Evolutionary conservation across 2,329 filamentous ascomycete species (phyloP), one percentile per base, ranked within the genome.

Genomic region (Mollisiaceae sp.): DNA sequence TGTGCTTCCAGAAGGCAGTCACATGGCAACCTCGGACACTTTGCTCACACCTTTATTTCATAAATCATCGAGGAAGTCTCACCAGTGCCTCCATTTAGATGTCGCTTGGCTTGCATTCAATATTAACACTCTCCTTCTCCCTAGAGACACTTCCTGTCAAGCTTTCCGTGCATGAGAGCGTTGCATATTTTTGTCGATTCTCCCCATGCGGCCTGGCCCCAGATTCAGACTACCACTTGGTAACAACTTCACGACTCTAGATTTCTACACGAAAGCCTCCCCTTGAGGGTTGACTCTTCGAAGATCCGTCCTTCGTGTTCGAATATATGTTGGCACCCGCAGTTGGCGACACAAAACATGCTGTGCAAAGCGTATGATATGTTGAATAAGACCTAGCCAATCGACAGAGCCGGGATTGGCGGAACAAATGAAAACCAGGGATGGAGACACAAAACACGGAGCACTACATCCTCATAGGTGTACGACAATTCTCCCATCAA

Each of bases 1-100:
- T 18, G 50, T 18, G 9, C 50, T 54, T 54, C 50, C 27, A 54
- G 50, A 54, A 54, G 22, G 14, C n/a, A 24, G 24, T 54, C 50
- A 54, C 50, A 54, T 35, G 50, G 45, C 8, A n/a, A n/a, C n/a
- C n/a, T n/a, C n/a, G n/a, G n/a, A n/a, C n/a, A n/a, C n/a, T n/a
- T n/a, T n/a, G 14, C 24, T 18, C 50, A 35, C 50, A 22, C 14
- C 9, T 14, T 11, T 2, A 3, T 8, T 54, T 54, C 4, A 54
- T 35, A 27, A 1, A 35, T 1, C 4, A 14, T 5, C 4, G 4
- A 8, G 50, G 50, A 24, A 50, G 45, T 50, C 45, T 27, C 11
- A 11, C 9, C 11, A 32, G 24, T 54, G 50, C 24, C 27, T 35
- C 4, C 4, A 15, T 32, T 15, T 2, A 27, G 27, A 54, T 18